These are phyloP conservation scores for barley (Hordeum vulgare) DNA, from an alignment of 176 grass and related monocot species.

Conservation along the genomic window DNA sequence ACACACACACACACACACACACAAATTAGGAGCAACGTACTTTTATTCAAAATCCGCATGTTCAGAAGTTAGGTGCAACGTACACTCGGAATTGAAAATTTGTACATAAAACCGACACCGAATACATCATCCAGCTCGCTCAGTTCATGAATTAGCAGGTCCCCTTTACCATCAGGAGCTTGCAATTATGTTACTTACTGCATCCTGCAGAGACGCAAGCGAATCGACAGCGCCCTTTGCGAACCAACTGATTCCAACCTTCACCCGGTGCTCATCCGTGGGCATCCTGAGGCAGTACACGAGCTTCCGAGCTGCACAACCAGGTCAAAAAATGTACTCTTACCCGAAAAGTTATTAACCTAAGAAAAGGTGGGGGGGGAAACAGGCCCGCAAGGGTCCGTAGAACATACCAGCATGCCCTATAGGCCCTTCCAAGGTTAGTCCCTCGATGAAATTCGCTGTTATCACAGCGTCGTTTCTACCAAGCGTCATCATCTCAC, in stretches of 20 bases:
- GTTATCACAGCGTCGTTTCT: constrained; percentile 73
- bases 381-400: background rate
- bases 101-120: background rate
- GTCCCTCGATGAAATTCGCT: constrained; percentile 79
- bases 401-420: constrained; percentile 83
- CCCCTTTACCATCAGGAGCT: constrained; percentile 26
- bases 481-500: constrained; percentile 98
- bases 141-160: background rate
- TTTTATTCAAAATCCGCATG: too few species aligned
- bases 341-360: background rate
- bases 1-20: background rate
- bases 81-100: background rate
- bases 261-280: constrained; percentile 79
- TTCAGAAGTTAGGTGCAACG: background rate
- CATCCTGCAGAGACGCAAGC: constrained; percentile 60
- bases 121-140: background rate
- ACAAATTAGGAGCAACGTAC: background rate
- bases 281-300: constrained; percentile 90
- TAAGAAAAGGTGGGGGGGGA: background rate
- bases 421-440: constrained; percentile 85
- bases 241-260: constrained; percentile 92
- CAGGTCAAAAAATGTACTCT: background rate
- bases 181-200: constrained; percentile 48
- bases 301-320: constrained; percentile 70
- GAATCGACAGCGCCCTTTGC: constrained; percentile 70